phyloP scores from a whole-genome alignment of 495 filamentous ascomycete species.

The Xylaria venustula region DNA sequence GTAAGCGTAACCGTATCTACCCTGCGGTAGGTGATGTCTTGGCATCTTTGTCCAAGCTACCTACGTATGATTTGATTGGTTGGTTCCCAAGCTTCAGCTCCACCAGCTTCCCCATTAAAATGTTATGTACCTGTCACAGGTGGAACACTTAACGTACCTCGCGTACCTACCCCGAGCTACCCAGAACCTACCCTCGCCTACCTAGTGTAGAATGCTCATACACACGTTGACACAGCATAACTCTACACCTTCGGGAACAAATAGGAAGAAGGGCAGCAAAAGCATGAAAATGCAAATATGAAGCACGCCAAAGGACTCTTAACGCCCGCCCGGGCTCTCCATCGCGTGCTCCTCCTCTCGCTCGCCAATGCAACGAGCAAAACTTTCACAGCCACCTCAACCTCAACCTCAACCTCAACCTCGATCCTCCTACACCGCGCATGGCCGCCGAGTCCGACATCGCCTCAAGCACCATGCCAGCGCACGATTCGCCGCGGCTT shows the following conservation, averaged over 20 bases:
- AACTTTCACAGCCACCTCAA: conserved; percentile 16
- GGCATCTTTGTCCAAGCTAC: neutral
- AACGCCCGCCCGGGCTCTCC: conserved; percentile 26
- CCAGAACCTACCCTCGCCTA: no score
- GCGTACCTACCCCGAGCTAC: no score
- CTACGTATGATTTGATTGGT: conserved; percentile 18
- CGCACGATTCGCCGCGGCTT: no score
- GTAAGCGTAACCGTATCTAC: neutral
- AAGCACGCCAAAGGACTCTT: conserved; percentile 20
- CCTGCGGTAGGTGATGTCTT: neutral
- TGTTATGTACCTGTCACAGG: no score
- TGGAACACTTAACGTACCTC: no score
- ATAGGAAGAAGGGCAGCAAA: neutral
- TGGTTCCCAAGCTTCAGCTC: conserved; percentile 12
- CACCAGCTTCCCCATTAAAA: neutral
- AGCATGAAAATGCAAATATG: conserved; percentile 4
- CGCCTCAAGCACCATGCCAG: no score
- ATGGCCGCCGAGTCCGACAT: no score
- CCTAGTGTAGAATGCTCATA: no score
- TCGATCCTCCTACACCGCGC: no score
- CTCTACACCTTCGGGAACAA: no score
- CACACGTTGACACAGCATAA: neutral
- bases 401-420: neutral
- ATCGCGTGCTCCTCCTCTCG: conserved; percentile 22
- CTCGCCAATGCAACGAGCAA: conserved; percentile 9